These are phyloP conservation scores for Apiospora sp. DNA, from an alignment of 2,329 filamentous ascomycete genomes.

Conservation along the genomic window DNA sequence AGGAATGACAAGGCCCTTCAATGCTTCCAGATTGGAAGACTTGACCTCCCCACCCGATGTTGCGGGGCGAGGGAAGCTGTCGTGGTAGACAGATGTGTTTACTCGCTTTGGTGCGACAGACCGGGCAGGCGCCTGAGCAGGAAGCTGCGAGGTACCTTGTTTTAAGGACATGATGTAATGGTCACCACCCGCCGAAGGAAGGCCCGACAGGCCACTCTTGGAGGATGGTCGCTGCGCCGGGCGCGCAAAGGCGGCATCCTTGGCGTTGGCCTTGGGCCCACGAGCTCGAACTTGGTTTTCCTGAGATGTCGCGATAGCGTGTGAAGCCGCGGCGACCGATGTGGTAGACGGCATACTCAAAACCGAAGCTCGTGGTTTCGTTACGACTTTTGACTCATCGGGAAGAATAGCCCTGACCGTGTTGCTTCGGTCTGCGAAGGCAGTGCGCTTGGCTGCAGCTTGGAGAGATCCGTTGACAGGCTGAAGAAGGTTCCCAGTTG, in stretches of 20 bases:
- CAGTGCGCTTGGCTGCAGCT: slow-evolving; percentile 75
- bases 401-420: slow-evolving; percentile 44
- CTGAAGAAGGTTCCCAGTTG: slow-evolving; percentile 67
- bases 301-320: slow-evolving; percentile 47
- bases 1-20: slow-evolving; percentile 5
- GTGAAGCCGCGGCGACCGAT: slow-evolving; percentile 24
- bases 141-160: slow-evolving; percentile 22
- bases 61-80: slow-evolving; percentile 28
- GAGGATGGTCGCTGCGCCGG: slow-evolving; percentile 45
- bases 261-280: slow-evolving; percentile 39
- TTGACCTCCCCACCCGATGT: slow-evolving; percentile 22
- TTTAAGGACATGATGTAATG: slow-evolving; percentile 22
- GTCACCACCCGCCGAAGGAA: slow-evolving; percentile 34
- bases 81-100: slow-evolving; percentile 37
- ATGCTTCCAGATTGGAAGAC: slow-evolving; percentile 12
- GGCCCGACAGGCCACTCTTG: slow-evolving; percentile 33
- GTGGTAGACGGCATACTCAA: slow-evolving; percentile 34
- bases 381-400: slow-evolving; percentile 41
- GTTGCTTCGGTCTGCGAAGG: slow-evolving; percentile 86
- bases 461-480: slow-evolving; percentile 65
- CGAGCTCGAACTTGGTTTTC: slow-evolving; percentile 49
- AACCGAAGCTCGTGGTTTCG: slow-evolving; percentile 39
- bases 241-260: slow-evolving; percentile 46
- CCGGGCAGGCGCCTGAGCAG: slow-evolving; percentile 16
- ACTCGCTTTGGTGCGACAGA: slow-evolving; percentile 29